Evolutionary conservation across 306 rosid genomes (phyloP), one percentile per base, ranked within the genome.

Genomic region (Senna tora): DNA sequence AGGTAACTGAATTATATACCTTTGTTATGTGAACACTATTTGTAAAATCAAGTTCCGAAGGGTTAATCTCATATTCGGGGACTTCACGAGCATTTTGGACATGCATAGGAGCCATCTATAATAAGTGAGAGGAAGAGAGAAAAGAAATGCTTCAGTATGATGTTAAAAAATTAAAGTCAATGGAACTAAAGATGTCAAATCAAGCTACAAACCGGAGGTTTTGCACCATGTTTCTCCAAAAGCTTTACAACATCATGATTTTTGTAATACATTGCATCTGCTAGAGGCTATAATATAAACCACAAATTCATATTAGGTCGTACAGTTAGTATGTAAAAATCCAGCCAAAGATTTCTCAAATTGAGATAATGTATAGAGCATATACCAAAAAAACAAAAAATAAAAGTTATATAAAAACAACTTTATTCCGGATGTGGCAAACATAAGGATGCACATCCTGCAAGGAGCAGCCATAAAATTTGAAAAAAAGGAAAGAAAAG

Each of bases 41-140:
- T 12, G 96, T 80, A 68, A 94, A 89, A 83, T 94, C 99, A 20
- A 94, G 92, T 47, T 94, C 97, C 67, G 86, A 82, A 47, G 96
- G 84, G 80, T 82, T 72, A 79, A 94, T 94, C 88, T 94, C 99
- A 45, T 94, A 94, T 36, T 94, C 99, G 0, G 97, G 99, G n/a
- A 94, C 91, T 81, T 94, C 92, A 8, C 91, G 86, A 21, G 90
- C 85, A 89, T 87, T 67, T 41, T 76, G 60, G 25, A 94, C 99
- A 39, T 72, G 96, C 99, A 94, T 91, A 13, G 97, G 95, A 67
- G 97, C 87, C 86, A 74, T 76, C 99, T 94, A 75, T 56, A 66
- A 53, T 42, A 73, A 42, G 28, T 9, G 39, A 69, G 22, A 15
- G n/a, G 30, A 13, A 49, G 25, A 33, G 28, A 67, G 9, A 33